A percentile compares a stretch with the other conserved stretches of the same genome.
Evolutionary conservation across 2,329 filamentous ascomycete species (phyloP).

Genomic region (Myotisia sp.): DNA sequence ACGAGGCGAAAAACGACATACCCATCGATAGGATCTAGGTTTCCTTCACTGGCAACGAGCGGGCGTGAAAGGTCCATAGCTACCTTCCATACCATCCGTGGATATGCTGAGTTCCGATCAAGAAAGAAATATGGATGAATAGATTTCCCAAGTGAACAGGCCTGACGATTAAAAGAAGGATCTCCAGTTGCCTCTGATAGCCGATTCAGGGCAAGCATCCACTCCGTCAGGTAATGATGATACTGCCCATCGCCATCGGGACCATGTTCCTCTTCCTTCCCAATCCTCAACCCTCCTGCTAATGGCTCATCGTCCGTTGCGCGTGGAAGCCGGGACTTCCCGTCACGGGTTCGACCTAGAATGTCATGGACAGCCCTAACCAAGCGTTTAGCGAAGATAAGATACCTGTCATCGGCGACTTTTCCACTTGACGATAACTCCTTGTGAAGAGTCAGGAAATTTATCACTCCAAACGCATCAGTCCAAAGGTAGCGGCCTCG

Average conservation of each 20-base stretch:
- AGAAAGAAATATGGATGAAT: conserved; percentile 41
- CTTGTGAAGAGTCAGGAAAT: conserved; percentile 41
- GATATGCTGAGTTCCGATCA: conserved; percentile 19
- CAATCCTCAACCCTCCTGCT: conserved; percentile 43
- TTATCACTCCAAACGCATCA: conserved; percentile 46
- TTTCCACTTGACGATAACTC: conserved; percentile 15
- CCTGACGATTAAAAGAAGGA: conserved; percentile 36
- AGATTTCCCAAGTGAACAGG: conserved; percentile 38
- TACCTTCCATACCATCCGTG: conserved; percentile 44
- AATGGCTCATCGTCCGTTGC: conserved; percentile 41
- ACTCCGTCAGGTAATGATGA: conserved; percentile 47
- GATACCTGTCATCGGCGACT: conserved; percentile 27
- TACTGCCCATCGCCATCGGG: conserved; percentile 46
- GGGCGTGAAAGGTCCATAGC: conserved; percentile 34
- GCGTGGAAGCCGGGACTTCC: conserved; percentile 32
- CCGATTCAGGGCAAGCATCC: conserved; percentile 49
- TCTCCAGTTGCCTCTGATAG: conserved; percentile 37
- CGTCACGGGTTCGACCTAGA: conserved; percentile 40
- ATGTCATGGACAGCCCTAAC: conserved; percentile 39
- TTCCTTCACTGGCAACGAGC: conserved; percentile 39
- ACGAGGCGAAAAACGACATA: conserved; percentile 39
- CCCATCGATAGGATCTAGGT: conserved; percentile 43
- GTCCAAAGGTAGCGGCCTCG: conserved; percentile 48
- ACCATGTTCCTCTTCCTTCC: conserved; percentile 38
- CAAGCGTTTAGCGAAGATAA: conserved; percentile 37